These are phyloP conservation scores for Albatrellus sp. DNA, from an alignment of 1,284 basidiomycete genomes.

Conservation along the genomic window DNA sequence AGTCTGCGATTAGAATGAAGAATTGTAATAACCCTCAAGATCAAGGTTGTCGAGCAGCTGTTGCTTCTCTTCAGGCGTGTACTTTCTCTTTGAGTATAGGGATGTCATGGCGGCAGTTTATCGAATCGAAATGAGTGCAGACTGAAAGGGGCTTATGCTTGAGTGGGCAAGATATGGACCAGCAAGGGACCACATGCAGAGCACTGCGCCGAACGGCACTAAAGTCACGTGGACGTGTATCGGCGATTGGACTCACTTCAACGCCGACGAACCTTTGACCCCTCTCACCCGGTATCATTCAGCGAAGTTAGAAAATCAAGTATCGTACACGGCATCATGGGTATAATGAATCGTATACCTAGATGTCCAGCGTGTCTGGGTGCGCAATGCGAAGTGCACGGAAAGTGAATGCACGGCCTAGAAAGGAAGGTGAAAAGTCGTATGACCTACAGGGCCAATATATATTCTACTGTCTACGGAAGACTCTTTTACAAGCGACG, in stretches of 20 bases:
- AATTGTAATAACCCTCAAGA: slow-evolving; percentile 45
- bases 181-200: not conserved
- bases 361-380: too few relatives aligned
- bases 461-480: too few relatives aligned
- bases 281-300: too few relatives aligned
- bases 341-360: too few relatives aligned
- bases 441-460: too few relatives aligned
- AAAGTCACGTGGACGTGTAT: slow-evolving; percentile 1
- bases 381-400: too few relatives aligned
- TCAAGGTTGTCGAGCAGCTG: slow-evolving; percentile 67
- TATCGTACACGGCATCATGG: too few relatives aligned
- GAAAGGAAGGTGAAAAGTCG: too few relatives aligned
- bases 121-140: not conserved
- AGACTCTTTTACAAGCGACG: too few relatives aligned
- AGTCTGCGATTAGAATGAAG: slow-evolving; percentile 5
- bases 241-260: not conserved
- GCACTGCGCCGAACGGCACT: too few relatives aligned
- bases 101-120: not conserved
- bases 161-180: not conserved
- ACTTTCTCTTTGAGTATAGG: slow-evolving; percentile 16
- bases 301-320: too few relatives aligned
- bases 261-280: not conserved
- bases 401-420: too few relatives aligned
- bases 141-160: not conserved
- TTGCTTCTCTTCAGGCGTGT: slow-evolving; percentile 50